A percentile compares a stretch with the other conserved stretches of the same genome.
phyloP scores from a whole-genome alignment of 2,329 filamentous ascomycete species.

The Bipolaris bicolor region DNA sequence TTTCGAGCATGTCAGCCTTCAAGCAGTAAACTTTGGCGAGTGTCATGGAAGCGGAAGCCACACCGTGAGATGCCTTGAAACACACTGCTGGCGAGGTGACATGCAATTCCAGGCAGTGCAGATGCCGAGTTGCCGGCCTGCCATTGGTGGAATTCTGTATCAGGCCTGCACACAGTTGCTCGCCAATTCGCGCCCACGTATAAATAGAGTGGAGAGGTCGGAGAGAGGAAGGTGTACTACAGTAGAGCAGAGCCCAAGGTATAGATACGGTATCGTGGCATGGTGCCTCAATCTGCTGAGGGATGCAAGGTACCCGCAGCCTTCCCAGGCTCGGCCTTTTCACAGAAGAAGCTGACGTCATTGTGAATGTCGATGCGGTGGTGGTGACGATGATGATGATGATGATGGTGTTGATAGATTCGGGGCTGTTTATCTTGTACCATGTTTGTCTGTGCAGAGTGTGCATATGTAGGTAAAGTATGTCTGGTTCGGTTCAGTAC shows the following conservation, averaged over 20 bases:
- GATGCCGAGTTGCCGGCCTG: neutral
- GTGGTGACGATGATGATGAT: neutral
- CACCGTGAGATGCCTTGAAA: conserved; percentile 4
- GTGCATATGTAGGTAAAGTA: no score
- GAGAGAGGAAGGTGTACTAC: neutral
- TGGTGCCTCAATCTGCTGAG: neutral
- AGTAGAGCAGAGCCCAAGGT: neutral
- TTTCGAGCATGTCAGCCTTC: neutral
- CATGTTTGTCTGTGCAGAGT: no score
- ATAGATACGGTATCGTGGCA: neutral
- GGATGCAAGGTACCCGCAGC: conserved; percentile 5
- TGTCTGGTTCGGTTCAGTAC: no score
- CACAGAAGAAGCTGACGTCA: conserved; percentile 7
- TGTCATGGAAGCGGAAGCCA: conserved; percentile 1
- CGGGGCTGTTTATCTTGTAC: no score
- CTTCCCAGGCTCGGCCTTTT: neutral
- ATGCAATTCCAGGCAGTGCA: neutral
- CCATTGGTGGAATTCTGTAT: neutral
- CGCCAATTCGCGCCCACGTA: neutral
- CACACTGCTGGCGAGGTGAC: neutral
- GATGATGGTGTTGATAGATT: neutral
- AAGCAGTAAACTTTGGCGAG: conserved; percentile 2
- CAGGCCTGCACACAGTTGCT: neutral
- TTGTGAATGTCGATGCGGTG: neutral
- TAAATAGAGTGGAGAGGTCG: neutral